A percentile compares a stretch with the other conserved stretches of the same genome.
Conservation (phyloP, 345 rosid species). For the Erysimum cheiranthoides region DNA sequence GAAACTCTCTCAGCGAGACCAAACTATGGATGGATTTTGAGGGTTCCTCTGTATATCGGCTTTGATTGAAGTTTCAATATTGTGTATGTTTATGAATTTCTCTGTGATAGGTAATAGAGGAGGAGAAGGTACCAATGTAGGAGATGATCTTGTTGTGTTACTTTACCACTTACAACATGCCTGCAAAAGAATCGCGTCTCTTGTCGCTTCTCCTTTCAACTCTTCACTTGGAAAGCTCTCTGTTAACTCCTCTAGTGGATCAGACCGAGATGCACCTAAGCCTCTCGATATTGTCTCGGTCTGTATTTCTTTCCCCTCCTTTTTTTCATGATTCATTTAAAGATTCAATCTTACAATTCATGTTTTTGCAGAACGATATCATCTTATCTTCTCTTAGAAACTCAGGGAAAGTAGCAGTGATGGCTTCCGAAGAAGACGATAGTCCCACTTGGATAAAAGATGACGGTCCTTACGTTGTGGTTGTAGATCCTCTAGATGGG, state of each 20-base stretch:
- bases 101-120: conserved; percentile 63
- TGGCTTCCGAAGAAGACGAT: conserved; percentile 97
- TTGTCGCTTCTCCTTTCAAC: conserved; percentile 88
- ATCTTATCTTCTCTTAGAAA: conserved; percentile 73
- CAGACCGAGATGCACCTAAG: conserved; percentile 81
- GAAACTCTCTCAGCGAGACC: conserved; percentile 4
- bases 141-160: conserved; percentile 74
- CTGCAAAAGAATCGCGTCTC: conserved; percentile 88
- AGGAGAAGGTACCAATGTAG: conserved; percentile 59
- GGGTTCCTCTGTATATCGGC: conserved; percentile 11
- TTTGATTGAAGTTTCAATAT: conserved; percentile 14
- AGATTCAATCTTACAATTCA: conserved; percentile 9
- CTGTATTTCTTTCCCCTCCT: conserved; percentile 28
- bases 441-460: conserved; percentile 73
- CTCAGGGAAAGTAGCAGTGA: conserved; percentile 87
- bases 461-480: conserved; percentile 78
- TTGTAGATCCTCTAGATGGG: conserved; percentile 93
- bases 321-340: conserved; percentile 19
- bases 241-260: conserved; percentile 46
- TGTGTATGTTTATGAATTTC: neutral
- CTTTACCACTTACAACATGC: conserved; percentile 85
- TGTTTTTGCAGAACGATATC: conserved; percentile 69
- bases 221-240: conserved; percentile 62
- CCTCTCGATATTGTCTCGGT: conserved; percentile 87
- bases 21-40: conserved; percentile 17